phyloP scores from a whole-genome alignment of 1,139 yeast genomes.

The Barnettozyma hawaiiensis region DNA sequence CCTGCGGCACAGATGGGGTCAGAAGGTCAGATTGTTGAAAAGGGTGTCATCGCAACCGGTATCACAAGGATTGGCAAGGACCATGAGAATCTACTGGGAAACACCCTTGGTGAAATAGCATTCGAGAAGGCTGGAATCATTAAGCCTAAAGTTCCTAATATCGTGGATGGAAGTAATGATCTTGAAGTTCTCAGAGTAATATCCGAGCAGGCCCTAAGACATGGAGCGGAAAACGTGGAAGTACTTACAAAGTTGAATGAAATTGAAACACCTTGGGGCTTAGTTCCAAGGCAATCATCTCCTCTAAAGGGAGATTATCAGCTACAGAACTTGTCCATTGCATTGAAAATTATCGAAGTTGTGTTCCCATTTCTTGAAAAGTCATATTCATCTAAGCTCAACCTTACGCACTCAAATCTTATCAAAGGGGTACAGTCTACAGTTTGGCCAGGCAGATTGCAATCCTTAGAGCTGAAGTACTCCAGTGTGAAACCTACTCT shows the following conservation, averaged over 20 bases:
- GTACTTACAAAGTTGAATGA: slow-evolving; percentile 10
- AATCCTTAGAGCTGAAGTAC: slow-evolving; percentile 32
- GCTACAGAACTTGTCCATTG: slow-evolving; percentile 59
- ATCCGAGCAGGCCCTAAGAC: slow-evolving; percentile 21
- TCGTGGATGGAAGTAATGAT: slow-evolving; percentile 67
- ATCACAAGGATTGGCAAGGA: slow-evolving; percentile 83
- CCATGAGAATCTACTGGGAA: slow-evolving; percentile 72
- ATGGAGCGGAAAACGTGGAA: slow-evolving; percentile 8
- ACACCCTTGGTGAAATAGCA: slow-evolving; percentile 59
- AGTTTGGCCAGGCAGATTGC: slow-evolving; percentile 63
- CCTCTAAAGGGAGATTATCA: slow-evolving; percentile 75
- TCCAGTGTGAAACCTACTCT: slow-evolving; percentile 19
- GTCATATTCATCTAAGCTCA: slow-evolving; percentile 16
- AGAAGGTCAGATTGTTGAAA: slow-evolving; percentile 4
- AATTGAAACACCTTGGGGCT: slow-evolving; percentile 25
- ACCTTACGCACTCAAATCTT: slow-evolving; percentile 34
- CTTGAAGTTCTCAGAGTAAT: slow-evolving; percentile 43
- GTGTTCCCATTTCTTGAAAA: slow-evolving; percentile 27
- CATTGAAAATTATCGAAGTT: slow-evolving; percentile 51
- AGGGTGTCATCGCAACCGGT: slow-evolving; percentile 58
- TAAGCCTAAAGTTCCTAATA: slow-evolving; percentile 54
- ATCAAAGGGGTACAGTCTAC: slow-evolving; percentile 46
- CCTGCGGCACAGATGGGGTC: slow-evolving; percentile 18
- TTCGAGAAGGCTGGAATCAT: slow-evolving; percentile 80
- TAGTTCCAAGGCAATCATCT: slow-evolving; percentile 30